Base-by-base conservation (phyloP, 805 yeast species). In the Pichia manshurica region DNA sequence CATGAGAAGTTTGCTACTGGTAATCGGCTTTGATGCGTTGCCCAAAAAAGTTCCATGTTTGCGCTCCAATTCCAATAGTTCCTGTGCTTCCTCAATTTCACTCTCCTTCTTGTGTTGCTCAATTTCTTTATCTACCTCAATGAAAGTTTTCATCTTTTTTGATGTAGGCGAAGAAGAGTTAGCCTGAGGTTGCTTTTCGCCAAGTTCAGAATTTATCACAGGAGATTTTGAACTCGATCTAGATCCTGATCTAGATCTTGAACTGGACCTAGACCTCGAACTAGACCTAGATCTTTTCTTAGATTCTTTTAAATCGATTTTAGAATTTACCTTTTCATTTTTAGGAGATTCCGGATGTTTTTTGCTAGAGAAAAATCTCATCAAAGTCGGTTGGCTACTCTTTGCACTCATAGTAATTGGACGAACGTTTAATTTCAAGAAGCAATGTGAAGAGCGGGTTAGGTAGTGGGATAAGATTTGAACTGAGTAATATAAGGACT, bases 11-110 rank as follows among this genome's bases (percentile, higher is more conserved):
- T 56, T 56, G 15, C 45, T 25, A 19, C 22, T 15, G 15, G 6
- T 16, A 6, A 12, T n/a, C 20, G 5, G 38, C 38, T 43, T 34
- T 12, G 46, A 22, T 12, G 12, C 20, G 5, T 39, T 29, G 12
- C 16, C n/a, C 10, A 17, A 28, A 7, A 35, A 16, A 44, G 22
- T 28, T 21, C n/a, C 16, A 8, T 36, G 31, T 38, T 41, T 22
- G 3, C 33, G 28, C 20, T 53, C 62, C 1, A 52, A 17, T 22
- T 42, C 33, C 1, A 52, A 12, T 2, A 52, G 34, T 28, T 57
- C 54, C 35, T 50, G 44, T 5, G 61, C 63, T 10, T 63, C 65
- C 8, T 52, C 42, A n/a, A 62, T 33, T 17, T 62, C 63, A 19
- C 48, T 43, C 4, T 44, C 45, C 5, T 39, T 45, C 31, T 53